Evolutionary conservation across 148 eudicot species (phyloP).

Genomic region (Arbutus unedo): DNA sequence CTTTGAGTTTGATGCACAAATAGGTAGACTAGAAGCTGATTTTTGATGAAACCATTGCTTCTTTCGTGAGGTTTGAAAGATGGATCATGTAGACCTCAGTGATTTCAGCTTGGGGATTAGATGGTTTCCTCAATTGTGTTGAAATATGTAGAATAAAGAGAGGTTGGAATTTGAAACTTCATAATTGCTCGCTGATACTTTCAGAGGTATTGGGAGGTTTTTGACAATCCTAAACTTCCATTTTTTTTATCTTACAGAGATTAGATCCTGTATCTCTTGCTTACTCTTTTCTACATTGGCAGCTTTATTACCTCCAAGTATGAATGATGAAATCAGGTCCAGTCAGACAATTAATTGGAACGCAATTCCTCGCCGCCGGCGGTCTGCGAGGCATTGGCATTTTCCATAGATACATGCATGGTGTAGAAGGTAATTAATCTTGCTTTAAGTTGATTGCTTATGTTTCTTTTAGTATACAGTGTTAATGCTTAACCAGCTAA

Average conservation of each 20-base stretch:
- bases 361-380: conserved; percentile 58
- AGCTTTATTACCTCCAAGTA: conserved; percentile 29
- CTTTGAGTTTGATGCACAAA: neutral
- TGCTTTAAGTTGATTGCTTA: neutral
- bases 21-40: neutral
- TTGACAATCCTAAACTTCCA: neutral
- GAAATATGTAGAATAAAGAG: neutral
- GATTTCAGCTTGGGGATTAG: neutral
- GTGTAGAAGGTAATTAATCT: conserved; percentile 32
- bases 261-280: neutral
- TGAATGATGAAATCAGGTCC: conserved; percentile 35
- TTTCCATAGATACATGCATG: conserved; percentile 57
- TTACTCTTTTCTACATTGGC: conserved; percentile 18
- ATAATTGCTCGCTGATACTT: neutral
- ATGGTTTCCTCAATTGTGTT: conserved; percentile 6
- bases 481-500: neutral
- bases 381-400: conserved; percentile 58
- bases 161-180: neutral
- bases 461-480: neutral
- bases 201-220: neutral
- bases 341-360: conserved; percentile 39
- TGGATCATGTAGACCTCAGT: conserved; percentile 1
- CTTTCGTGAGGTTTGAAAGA: conserved; percentile 6
- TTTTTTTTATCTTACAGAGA: neutral
- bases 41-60: neutral